Base-by-base conservation (phyloP, 2,329 filamentous ascomycete species). In the Penicillium italicum region DNA sequence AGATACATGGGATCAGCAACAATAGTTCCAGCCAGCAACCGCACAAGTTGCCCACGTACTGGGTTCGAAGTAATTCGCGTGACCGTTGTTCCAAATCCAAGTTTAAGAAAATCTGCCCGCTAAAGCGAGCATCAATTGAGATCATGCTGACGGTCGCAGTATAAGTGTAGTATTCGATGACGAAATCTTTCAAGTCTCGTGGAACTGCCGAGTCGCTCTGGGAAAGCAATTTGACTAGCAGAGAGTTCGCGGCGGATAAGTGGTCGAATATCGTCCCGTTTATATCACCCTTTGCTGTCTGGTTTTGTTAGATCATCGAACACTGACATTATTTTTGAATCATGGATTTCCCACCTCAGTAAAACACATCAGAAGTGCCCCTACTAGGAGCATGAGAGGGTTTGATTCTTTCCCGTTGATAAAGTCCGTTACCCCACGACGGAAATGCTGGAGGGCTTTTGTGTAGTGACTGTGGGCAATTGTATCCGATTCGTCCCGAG, bases 141-240 rank as follows among this genome's bases (percentile, higher is more conserved):
- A 80, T 77, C 72, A 80, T 78, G 61, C 77, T 79, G 7, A 76
- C 72, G 4, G 75, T 72, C 4, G 76, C 73, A 43, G 77, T 79
- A 63, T 80, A 78, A 56, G 77, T 73, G 56, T 79, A 80, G 37
- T 79, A 80, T 62, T 80, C 78, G 43, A 79, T 72, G 3, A 80
- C 71, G 47, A 79, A 79, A 28, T 77, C 73, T 28, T 74, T 72
- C 3, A 80, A 58, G 10, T 76, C 71, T 12, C 71, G 68, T 2
- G 70, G 69, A 4, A 74, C 59, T 4, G 73, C 66, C 0, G 65
- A 58, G 38, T 72, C 66, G 4, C 66, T 68, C 4, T 72, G 62
- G 0, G 64, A 66, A 4, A 79, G 66, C 2, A 79, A 59, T 2
- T 69, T 70, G 9, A 70, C 69, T 10, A 80, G 58, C 11, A 80